Evolutionary conservation across 148 eudicot species (phyloP).

Genomic region (Suaeda aralocaspica): DNA sequence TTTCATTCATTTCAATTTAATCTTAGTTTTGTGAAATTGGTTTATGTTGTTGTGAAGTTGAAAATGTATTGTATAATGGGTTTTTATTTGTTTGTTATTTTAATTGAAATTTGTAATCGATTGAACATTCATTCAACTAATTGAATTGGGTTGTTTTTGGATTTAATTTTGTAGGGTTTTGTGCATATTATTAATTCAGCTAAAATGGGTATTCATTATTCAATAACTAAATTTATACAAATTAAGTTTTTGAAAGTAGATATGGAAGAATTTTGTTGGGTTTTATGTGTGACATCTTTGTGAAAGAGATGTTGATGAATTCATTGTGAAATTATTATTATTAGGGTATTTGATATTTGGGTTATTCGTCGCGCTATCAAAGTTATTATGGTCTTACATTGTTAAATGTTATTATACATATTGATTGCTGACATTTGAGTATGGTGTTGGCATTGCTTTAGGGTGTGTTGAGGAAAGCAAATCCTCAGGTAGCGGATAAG

Average conservation of each 20-base stretch:
- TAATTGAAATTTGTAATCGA: not conserved
- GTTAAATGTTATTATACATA: not conserved
- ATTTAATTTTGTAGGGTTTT: not conserved
- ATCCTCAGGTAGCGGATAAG: conserved; percentile 56
- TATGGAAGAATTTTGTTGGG: not conserved
- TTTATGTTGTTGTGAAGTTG: not conserved
- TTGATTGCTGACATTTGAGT: not conserved
- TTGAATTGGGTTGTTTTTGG: conserved; percentile 11
- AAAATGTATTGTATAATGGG: not conserved
- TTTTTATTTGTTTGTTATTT: not conserved
- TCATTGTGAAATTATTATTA: not conserved
- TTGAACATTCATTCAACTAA: not conserved
- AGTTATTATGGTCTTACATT: too few species aligned
- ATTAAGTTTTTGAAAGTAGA: not conserved
- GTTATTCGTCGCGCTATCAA: too few species aligned
- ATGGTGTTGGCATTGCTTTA: conserved; percentile 21
- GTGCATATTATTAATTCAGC: not conserved
- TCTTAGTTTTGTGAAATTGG: not conserved
- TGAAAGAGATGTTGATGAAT: not conserved
- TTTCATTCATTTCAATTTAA: not conserved
- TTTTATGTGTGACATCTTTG: not conserved
- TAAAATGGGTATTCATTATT: conserved; percentile 1
- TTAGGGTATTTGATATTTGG: too few species aligned
- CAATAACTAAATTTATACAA: not conserved
- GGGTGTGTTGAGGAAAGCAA: conserved; percentile 51